These are phyloP conservation scores for Boletales sp. DNA, from an alignment of 768 basidiomycete species.

Conservation along the genomic window DNA sequence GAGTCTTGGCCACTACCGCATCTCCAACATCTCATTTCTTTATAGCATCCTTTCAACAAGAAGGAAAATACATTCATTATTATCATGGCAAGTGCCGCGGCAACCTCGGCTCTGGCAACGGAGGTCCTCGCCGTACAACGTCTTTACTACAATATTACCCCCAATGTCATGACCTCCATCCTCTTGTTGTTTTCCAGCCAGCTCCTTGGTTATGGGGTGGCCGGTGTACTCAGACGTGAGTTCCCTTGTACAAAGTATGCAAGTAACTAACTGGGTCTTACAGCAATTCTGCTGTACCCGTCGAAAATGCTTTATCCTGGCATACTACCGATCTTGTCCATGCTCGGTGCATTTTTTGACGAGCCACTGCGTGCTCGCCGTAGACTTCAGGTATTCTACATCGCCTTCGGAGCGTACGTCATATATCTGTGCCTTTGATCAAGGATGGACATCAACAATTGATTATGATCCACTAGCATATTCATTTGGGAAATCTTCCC, in stretches of 20 bases:
- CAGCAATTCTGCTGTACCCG: constrained; percentile 34
- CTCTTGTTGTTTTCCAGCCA: constrained; percentile 38
- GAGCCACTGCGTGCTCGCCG: constrained; percentile 37
- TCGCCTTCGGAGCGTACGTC: constrained; percentile 30
- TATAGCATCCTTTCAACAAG: constrained; percentile 54
- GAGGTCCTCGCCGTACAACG: constrained; percentile 54
- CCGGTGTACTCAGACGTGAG: constrained; percentile 48
- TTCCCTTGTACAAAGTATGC: neutral
- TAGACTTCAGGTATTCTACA: constrained; percentile 35
- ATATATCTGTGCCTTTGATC: constrained; percentile 14
- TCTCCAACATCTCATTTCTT: neutral
- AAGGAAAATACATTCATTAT: constrained; percentile 58
- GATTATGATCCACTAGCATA: constrained; percentile 25
- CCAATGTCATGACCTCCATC: constrained; percentile 43
- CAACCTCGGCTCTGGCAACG: constrained; percentile 50
- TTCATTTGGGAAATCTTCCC: constrained; percentile 28
- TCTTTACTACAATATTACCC: constrained; percentile 49
- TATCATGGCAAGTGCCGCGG: constrained; percentile 54
- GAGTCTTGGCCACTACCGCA: neutral
- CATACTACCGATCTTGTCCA: constrained; percentile 20
- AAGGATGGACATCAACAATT: constrained; percentile 3
- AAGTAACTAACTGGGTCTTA: neutral
- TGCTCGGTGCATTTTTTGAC: constrained; percentile 38
- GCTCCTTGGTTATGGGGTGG: constrained; percentile 51
- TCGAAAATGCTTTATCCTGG: constrained; percentile 43